Conservation (phyloP, 139 green algal genomes). For the Tetradesmus obliquus region DNA sequence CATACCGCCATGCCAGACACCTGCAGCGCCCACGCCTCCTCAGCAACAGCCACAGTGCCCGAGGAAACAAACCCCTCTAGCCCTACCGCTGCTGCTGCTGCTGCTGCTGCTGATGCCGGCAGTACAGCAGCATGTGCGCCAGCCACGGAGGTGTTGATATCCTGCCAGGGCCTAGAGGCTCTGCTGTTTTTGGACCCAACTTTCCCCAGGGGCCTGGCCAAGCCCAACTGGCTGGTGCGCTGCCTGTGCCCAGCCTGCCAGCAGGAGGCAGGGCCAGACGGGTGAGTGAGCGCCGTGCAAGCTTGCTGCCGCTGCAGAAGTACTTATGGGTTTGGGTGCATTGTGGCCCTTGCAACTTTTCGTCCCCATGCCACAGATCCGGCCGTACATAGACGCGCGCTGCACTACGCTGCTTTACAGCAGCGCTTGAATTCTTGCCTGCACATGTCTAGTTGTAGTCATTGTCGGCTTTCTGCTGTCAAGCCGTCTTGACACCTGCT, state of each 20-base stretch:
- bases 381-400: no score
- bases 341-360: no score
- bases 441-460: no score
- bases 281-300: not conserved
- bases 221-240: slow-evolving; percentile 15
- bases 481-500: no score
- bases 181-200: not conserved
- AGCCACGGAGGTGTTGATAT: not conserved
- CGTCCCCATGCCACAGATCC: no score
- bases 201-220: not conserved
- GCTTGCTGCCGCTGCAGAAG: no score
- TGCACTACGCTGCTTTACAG: no score
- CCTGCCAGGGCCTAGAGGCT: slow-evolving; percentile 4
- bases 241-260: slow-evolving; percentile 17
- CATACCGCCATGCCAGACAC: not conserved
- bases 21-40: not conserved
- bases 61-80: no score
- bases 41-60: slow-evolving; percentile 20
- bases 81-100: not conserved
- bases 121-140: not conserved
- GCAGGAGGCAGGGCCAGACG: not conserved
- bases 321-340: no score
- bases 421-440: no score
- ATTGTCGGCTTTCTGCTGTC: no score
- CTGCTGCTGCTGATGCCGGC: not conserved